These are phyloP conservation scores for Heterobasidion parviporum DNA, from an alignment of 1,284 basidiomycete species.

Conservation along the genomic window DNA sequence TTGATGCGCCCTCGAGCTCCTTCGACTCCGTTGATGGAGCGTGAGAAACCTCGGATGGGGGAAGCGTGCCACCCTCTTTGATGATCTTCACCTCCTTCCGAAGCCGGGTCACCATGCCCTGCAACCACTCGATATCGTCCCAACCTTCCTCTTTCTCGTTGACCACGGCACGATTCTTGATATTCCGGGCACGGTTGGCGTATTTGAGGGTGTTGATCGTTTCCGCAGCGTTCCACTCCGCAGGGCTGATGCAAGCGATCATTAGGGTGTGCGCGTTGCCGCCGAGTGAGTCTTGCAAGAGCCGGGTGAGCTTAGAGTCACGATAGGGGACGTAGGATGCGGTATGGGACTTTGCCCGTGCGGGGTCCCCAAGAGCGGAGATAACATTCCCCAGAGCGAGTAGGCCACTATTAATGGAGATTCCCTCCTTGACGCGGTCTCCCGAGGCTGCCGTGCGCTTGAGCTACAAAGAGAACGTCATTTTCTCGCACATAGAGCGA, in stretches of 20 bases:
- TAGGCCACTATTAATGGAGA: slow-evolving; percentile 95
- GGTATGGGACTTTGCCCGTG: slow-evolving; percentile 67
- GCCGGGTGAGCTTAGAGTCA: slow-evolving; percentile 91
- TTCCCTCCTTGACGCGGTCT: slow-evolving; percentile 95
- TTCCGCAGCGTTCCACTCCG: slow-evolving; percentile 92
- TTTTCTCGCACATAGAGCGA: slow-evolving; percentile 10
- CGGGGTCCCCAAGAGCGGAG: slow-evolving; percentile 93
- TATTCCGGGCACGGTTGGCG: slow-evolving; percentile 94
- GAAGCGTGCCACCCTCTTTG: slow-evolving; percentile 51
- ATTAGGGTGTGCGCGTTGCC: slow-evolving; percentile 98
- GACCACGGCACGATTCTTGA: slow-evolving; percentile 90
- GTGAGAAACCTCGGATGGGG: background rate
- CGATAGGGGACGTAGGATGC: slow-evolving; percentile 90
- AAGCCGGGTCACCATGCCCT: slow-evolving; percentile 75
- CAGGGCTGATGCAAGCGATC: slow-evolving; percentile 96
- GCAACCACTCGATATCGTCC: slow-evolving; percentile 97
- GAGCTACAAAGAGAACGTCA: slow-evolving; percentile 37
- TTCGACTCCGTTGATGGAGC: slow-evolving; percentile 8
- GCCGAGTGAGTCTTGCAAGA: slow-evolving; percentile 96
- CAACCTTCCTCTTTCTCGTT: slow-evolving; percentile 96
- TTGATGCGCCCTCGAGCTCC: slow-evolving; percentile 42
- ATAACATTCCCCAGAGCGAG: slow-evolving; percentile 98
- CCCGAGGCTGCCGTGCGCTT: slow-evolving; percentile 91
- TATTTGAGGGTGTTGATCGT: slow-evolving; percentile 98
- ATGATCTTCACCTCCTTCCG: slow-evolving; percentile 79